Evolutionary conservation across 2,329 filamentous ascomycete species (phyloP).

Genomic region (Bipolaris sorokiniana): DNA sequence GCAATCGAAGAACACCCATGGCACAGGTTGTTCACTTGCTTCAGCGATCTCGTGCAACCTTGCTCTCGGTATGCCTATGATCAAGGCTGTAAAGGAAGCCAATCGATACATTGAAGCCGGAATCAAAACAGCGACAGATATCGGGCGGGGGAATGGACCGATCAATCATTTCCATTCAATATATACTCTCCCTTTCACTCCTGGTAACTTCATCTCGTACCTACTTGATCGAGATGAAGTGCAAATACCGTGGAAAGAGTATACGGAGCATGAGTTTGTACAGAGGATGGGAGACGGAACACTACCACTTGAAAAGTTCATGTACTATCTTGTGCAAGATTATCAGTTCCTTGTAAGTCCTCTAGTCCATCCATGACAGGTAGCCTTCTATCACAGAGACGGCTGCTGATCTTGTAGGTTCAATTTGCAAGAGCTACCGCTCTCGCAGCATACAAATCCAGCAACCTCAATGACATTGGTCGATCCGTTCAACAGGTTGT

Average conservation of each 20-base stretch:
- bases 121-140: conserved; percentile 67
- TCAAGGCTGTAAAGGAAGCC: conserved; percentile 68
- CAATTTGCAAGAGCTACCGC: conserved; percentile 90
- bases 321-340: conserved; percentile 88
- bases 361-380: not conserved
- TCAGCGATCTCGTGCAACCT: conserved; percentile 81
- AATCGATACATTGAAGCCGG: conserved; percentile 74
- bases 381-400: not conserved
- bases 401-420: conserved; percentile 58
- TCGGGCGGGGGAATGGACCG: conserved; percentile 73
- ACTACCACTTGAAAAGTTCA: conserved; percentile 78
- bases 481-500: conserved; percentile 72
- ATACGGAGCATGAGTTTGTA: conserved; percentile 84
- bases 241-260: conserved; percentile 73
- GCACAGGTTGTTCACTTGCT: conserved; percentile 91
- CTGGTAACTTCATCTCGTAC: conserved; percentile 83
- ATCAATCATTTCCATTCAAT: conserved; percentile 80
- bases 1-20: conserved; percentile 82
- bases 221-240: conserved; percentile 77
- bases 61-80: conserved; percentile 63
- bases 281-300: conserved; percentile 75
- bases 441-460: conserved; percentile 83
- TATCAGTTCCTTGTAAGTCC: conserved; percentile 79
- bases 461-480: conserved; percentile 73
- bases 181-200: conserved; percentile 70